These are phyloP conservation scores for Zymoseptoria crescenta DNA, from an alignment of 2,329 filamentous ascomycete species.

Conservation along the genomic window DNA sequence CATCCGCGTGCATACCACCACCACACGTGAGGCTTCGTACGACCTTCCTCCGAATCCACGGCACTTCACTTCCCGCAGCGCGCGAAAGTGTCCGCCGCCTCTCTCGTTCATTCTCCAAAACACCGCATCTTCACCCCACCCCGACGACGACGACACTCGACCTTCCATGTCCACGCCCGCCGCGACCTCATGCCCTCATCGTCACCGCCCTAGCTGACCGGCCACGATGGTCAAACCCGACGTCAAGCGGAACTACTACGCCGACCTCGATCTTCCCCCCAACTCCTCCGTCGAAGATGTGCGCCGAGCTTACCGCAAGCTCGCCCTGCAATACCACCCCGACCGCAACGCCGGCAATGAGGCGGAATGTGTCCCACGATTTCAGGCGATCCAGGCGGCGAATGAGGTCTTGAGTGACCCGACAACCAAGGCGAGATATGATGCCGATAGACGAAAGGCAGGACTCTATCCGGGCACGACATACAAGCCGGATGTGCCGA, in stretches of 20 bases:
- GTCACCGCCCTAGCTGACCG: not conserved
- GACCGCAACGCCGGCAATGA: conserved; percentile 83
- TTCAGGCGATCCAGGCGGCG: conserved; percentile 78
- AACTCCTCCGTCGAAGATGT: conserved; percentile 66
- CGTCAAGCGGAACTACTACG: conserved; percentile 42
- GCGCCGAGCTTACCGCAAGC: conserved; percentile 77
- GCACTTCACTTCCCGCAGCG: not conserved
- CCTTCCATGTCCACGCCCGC: not conserved
- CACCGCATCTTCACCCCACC: not conserved
- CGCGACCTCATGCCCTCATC: not conserved
- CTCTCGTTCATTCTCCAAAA: not conserved
- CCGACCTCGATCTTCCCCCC: conserved; percentile 64
- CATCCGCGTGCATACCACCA: not conserved
- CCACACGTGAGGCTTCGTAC: too few species aligned
- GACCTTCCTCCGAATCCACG: not conserved
- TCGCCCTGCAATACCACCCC: conserved; percentile 79
- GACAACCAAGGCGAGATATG: conserved; percentile 52
- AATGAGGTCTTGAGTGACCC: conserved; percentile 66
- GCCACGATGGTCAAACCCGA: conserved; percentile 31
- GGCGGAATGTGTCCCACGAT: conserved; percentile 69
- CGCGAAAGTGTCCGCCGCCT: not conserved
- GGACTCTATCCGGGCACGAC: conserved; percentile 29
- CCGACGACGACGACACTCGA: not conserved
- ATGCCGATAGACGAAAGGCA: conserved; percentile 50
- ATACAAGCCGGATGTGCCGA: conserved; percentile 15